A percentile compares a stretch with the other conserved stretches of the same genome.
Evolutionary conservation across 2,329 filamentous ascomycete genomes (phyloP).

Genomic region (Anthostomella pinea): DNA sequence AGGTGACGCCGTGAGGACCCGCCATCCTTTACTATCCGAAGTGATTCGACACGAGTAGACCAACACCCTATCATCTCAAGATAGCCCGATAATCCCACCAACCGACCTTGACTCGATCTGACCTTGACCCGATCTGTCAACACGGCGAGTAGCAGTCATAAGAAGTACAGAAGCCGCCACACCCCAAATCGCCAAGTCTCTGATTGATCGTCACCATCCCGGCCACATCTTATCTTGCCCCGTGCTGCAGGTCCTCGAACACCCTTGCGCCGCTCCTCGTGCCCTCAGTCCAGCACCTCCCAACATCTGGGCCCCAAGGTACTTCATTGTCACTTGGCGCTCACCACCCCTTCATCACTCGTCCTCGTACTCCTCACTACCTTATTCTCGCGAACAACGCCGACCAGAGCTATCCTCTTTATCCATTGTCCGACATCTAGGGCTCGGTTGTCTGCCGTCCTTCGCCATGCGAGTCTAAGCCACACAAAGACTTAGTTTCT

Average conservation of each 20-base stretch:
- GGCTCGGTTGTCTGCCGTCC: constrained; percentile 15
- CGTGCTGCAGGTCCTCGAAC: constrained; percentile 5
- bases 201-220: constrained; percentile 9
- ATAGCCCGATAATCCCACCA: too few species aligned
- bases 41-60: constrained; percentile 1
- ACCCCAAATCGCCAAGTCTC: constrained; percentile 5
- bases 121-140: too few species aligned
- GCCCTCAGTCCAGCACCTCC: constrained; percentile 4
- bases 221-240: constrained; percentile 1
- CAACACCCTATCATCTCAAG: neutral
- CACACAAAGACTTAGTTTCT: constrained; percentile 21
- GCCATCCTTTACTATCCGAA: constrained; percentile 2
- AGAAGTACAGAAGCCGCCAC: constrained; percentile 10
- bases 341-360: constrained; percentile 9
- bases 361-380: constrained; percentile 1
- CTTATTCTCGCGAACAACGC: constrained; percentile 10
- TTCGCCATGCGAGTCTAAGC: constrained; percentile 15
- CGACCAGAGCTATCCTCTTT: constrained; percentile 10
- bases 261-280: constrained; percentile 10
- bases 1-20: neutral
- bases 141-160: neutral
- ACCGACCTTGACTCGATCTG: too few species aligned
- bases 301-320: too few species aligned
- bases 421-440: constrained; percentile 18
- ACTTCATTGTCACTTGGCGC: neutral